These are phyloP conservation scores for Fomitopsis pinicola DNA, from an alignment of 1,284 basidiomycete species.

Conservation along the genomic window DNA sequence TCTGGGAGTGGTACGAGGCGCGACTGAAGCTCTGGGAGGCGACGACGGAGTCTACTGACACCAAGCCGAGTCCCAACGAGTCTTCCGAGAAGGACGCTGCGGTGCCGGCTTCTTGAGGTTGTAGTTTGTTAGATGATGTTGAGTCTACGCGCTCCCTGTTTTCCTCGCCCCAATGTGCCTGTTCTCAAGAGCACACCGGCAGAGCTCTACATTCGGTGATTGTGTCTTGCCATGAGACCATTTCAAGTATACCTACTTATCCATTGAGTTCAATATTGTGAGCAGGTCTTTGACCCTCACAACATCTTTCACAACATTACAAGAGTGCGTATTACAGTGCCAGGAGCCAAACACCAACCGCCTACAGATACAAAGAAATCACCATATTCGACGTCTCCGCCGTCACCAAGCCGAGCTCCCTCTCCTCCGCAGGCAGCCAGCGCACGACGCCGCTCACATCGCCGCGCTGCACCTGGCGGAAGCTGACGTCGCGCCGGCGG, in stretches of 20 bases:
- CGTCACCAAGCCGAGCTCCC: slow-evolving; percentile 8
- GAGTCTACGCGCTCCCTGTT: too few species aligned
- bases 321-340: too few species aligned
- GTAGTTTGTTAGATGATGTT: too few species aligned
- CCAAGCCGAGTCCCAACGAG: neutral
- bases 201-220: too few species aligned
- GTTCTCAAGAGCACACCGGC: too few species aligned
- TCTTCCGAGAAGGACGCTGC: neutral
- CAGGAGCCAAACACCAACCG: neutral
- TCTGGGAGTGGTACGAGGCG: slow-evolving; percentile 72
- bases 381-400: slow-evolving; percentile 14
- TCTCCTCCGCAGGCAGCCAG: slow-evolving; percentile 10
- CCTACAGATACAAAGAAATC: slow-evolving; percentile 1
- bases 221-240: too few species aligned
- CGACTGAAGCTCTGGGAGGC: slow-evolving; percentile 60
- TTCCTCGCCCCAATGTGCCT: too few species aligned
- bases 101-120: too few species aligned
- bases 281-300: too few species aligned
- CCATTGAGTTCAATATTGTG: too few species aligned
- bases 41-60: slow-evolving; percentile 4
- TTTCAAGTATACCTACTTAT: too few species aligned
- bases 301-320: too few species aligned
- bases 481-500: slow-evolving; percentile 27
- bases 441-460: slow-evolving; percentile 8
- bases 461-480: neutral